A percentile compares a stretch with the other conserved stretches of the same genome.
phyloP scores from a whole-genome alignment of 2,329 filamentous ascomycete species.

The Colletotrichum tofieldiae region DNA sequence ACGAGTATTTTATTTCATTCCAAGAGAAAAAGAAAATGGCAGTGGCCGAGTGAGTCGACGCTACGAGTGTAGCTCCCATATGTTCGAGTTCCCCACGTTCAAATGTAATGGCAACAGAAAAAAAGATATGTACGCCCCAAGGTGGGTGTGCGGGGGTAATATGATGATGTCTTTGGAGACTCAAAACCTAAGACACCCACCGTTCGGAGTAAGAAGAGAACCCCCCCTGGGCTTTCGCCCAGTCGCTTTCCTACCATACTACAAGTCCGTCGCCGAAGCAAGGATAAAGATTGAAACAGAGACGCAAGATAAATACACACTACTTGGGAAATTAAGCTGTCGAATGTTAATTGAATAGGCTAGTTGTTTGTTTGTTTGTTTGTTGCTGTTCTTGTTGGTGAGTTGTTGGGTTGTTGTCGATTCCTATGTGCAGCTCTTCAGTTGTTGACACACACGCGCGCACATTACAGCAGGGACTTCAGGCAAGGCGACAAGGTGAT shows the following conservation, averaged over 20 bases:
- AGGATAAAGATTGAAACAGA: neutral
- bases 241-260: neutral
- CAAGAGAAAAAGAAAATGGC: too few species aligned
- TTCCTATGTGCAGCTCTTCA: neutral
- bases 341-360: neutral
- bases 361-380: neutral
- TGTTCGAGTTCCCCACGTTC: neutral
- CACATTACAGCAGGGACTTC: constrained; percentile 7
- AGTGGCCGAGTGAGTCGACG: neutral
- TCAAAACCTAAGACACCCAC: neutral
- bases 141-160: constrained; percentile 5
- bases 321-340: neutral
- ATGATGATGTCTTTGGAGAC: neutral
- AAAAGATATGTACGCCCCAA: constrained; percentile 4
- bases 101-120: neutral
- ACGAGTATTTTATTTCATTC: neutral
- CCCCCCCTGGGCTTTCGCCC: neutral
- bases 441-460: neutral
- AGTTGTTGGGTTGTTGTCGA: neutral
- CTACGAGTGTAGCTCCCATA: neutral
- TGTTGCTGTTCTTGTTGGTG: neutral
- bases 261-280: neutral
- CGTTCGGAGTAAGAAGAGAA: neutral
- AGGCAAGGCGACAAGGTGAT: constrained; percentile 38
- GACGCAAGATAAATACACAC: neutral